A percentile compares a stretch with the other conserved stretches of the same genome.
phyloP scores from a whole-genome alignment of 2,329 filamentous ascomycete genomes.

The Phaeosphaeriaceae sp. region DNA sequence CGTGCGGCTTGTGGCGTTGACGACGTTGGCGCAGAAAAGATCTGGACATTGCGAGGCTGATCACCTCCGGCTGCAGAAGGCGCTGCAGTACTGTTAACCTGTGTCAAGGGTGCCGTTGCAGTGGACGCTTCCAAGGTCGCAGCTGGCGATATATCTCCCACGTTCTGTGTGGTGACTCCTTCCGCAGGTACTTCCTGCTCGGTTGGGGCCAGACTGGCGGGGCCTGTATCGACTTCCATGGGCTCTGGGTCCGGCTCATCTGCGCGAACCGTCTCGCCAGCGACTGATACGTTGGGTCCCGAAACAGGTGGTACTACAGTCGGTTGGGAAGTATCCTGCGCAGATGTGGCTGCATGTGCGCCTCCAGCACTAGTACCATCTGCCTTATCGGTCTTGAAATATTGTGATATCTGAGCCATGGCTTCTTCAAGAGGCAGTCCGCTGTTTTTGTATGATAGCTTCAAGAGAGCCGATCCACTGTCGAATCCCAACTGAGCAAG shows the following conservation, averaged over 20 bases:
- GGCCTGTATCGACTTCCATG: slow-evolving; percentile 40
- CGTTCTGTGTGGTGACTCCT: slow-evolving; percentile 18
- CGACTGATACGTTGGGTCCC: slow-evolving; percentile 32
- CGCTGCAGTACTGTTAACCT: slow-evolving; percentile 15
- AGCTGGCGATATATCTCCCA: slow-evolving; percentile 26
- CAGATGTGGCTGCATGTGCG: slow-evolving; percentile 34
- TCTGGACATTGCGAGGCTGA: slow-evolving; percentile 61
- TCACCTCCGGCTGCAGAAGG: slow-evolving; percentile 21
- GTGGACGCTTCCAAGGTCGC: slow-evolving; percentile 30
- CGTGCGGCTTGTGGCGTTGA: slow-evolving; percentile 77
- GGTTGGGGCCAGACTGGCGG: slow-evolving; percentile 14
- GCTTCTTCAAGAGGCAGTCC: slow-evolving; percentile 83
- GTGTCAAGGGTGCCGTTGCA: slow-evolving; percentile 22
- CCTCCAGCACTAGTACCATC: slow-evolving; percentile 32
- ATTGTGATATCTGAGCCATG: slow-evolving; percentile 78
- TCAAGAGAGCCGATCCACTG: slow-evolving; percentile 79
- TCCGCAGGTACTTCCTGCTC: slow-evolving; percentile 22
- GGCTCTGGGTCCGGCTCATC: slow-evolving; percentile 34
- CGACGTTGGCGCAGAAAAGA: slow-evolving; percentile 81
- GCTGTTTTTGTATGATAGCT: slow-evolving; percentile 77
- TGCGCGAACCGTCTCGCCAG: slow-evolving; percentile 30
- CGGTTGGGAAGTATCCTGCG: slow-evolving; percentile 36
- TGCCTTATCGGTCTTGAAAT: slow-evolving; percentile 64
- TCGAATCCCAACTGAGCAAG: slow-evolving; percentile 87
- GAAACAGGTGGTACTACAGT: slow-evolving; percentile 26